Conservation (phyloP, 2,329 filamentous ascomycete species). For the Beauveria brongniartii region DNA sequence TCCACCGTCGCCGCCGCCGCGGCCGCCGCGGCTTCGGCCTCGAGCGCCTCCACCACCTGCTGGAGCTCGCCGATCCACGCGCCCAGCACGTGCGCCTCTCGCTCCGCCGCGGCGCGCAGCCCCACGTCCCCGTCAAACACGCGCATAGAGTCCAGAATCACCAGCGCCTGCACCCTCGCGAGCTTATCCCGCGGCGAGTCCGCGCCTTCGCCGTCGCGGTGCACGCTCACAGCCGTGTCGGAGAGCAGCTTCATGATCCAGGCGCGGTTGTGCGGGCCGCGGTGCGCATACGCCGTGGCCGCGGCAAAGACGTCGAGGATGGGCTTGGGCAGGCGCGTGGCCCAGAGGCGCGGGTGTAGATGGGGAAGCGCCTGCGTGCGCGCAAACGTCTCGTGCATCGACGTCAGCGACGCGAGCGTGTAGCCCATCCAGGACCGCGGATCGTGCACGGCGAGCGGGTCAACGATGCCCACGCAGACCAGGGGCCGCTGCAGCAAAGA, state of each 20-base stretch:
- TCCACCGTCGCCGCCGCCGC: not conserved
- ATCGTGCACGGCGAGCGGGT: slow-evolving; percentile 29
- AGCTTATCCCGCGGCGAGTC: slow-evolving; percentile 29
- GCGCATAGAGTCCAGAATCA: slow-evolving; percentile 33
- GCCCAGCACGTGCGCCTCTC: slow-evolving; percentile 28
- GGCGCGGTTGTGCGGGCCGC: slow-evolving; percentile 26
- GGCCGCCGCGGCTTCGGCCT: slow-evolving; percentile 16
- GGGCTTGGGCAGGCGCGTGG: slow-evolving; percentile 28
- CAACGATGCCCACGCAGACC: slow-evolving; percentile 17
- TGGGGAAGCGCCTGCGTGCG: slow-evolving; percentile 31
- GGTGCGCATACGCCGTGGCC: slow-evolving; percentile 30
- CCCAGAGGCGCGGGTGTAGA: slow-evolving; percentile 36
- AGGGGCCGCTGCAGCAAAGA: slow-evolving; percentile 17
- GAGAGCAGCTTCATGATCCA: slow-evolving; percentile 32
- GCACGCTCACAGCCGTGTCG: slow-evolving; percentile 29
- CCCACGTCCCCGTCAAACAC: slow-evolving; percentile 36
- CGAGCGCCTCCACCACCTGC: slow-evolving; percentile 26
- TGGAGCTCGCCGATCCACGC: slow-evolving; percentile 30
- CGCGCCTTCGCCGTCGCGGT: slow-evolving; percentile 25
- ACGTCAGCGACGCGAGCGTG: slow-evolving; percentile 24
- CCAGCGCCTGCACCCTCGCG: slow-evolving; percentile 34
- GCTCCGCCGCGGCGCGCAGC: slow-evolving; percentile 32
- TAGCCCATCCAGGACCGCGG: slow-evolving; percentile 27
- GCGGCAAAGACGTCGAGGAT: slow-evolving; percentile 33
- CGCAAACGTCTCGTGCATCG: slow-evolving; percentile 28